Percentiles rank a stretch among this genome's conserved stretches.
phyloP scores from a whole-genome alignment of 2,329 filamentous ascomycete species.

The Colletotrichum karsti region DNA sequence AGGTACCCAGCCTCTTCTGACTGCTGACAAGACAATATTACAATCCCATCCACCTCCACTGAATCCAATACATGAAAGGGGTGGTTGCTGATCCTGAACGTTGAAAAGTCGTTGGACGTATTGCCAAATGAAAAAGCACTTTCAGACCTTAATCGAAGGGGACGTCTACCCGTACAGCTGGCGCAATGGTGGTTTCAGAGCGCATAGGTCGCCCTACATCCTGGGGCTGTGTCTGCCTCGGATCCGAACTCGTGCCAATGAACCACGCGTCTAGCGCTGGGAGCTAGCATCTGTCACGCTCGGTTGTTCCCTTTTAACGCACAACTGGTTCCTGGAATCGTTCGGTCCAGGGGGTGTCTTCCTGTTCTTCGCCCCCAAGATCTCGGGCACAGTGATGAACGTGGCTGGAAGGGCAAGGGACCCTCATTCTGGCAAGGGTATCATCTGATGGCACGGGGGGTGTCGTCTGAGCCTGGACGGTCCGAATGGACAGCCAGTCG shows the following conservation, averaged over 20 bases:
- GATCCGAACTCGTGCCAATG: conserved; percentile 27
- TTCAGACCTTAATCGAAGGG: conserved; percentile 6
- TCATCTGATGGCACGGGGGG: neutral
- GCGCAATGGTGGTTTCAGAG: conserved; percentile 31
- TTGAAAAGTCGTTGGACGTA: neutral
- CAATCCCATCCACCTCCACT: neutral
- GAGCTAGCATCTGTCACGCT: conserved; percentile 22
- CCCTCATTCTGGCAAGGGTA: neutral
- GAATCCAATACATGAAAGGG: conserved; percentile 9
- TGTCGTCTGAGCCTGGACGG: conserved; percentile 8
- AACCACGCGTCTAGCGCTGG: conserved; percentile 17
- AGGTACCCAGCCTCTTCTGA: neutral
- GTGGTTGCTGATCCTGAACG: neutral
- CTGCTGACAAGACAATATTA: neutral
- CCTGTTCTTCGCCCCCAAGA: conserved; percentile 28
- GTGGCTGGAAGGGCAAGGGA: conserved; percentile 17
- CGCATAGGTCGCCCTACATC: conserved; percentile 15
- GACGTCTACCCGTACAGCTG: conserved; percentile 20
- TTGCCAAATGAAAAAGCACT: neutral
- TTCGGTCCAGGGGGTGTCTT: conserved; percentile 15
- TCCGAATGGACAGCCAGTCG: conserved; percentile 13
- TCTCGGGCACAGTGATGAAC: conserved; percentile 21
- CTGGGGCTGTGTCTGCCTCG: conserved; percentile 20
- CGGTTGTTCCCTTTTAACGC: conserved; percentile 24
- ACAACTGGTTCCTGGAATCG: conserved; percentile 23